phyloP scores from a whole-genome alignment of 768 basidiomycete genomes.

The Termitomyces titanicus region DNA sequence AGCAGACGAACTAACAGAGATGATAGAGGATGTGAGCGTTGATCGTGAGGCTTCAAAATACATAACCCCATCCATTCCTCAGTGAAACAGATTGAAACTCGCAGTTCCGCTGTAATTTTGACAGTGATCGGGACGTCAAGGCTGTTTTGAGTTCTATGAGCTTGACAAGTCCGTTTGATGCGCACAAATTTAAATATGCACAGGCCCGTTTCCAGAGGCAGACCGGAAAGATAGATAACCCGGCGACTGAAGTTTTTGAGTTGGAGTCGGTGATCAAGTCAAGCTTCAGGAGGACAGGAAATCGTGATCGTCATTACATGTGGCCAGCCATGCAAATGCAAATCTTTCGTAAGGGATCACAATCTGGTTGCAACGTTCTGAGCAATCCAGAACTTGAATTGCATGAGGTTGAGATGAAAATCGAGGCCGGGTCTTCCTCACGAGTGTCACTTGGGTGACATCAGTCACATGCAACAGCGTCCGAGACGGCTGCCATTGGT shows the following conservation, averaged over 20 bases:
- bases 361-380: neutral
- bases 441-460: neutral
- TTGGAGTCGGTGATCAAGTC: neutral
- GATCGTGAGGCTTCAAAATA: neutral
- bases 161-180: neutral
- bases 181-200: neutral
- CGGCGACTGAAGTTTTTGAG: neutral
- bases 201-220: no score
- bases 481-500: neutral
- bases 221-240: neutral
- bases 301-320: neutral
- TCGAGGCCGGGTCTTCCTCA: neutral
- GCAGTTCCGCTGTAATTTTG: neutral
- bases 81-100: neutral
- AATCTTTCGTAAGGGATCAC: neutral
- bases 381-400: no score
- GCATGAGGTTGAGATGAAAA: no score
- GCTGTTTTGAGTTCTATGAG: neutral
- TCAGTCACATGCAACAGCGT: conserved; percentile 2
- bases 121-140: neutral
- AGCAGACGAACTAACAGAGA: neutral
- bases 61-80: neutral
- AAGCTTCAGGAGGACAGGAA: neutral
- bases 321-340: neutral
- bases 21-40: neutral